Evolutionary conservation across 179 eudicot species (phyloP).

Genomic region (Actinidia polygama): DNA sequence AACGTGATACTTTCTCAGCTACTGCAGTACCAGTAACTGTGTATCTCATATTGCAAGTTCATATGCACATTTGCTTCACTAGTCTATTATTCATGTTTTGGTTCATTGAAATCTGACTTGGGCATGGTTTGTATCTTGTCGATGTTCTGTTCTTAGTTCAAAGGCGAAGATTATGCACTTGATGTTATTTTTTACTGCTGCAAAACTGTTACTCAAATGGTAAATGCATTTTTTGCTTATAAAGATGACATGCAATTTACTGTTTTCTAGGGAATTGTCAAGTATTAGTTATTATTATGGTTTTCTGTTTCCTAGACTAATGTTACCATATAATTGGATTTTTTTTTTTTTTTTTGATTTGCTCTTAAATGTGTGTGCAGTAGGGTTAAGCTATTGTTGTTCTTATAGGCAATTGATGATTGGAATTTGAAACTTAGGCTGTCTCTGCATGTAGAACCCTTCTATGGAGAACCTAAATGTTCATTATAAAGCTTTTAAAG

Average conservation of each 20-base stretch:
- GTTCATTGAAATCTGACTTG: not conserved
- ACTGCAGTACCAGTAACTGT: not conserved
- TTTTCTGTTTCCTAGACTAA: too few relatives aligned
- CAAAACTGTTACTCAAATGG: not conserved
- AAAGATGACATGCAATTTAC: too few relatives aligned
- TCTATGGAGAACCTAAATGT: not conserved
- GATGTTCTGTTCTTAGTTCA: not conserved
- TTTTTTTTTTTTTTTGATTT: too few relatives aligned
- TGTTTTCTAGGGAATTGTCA: too few relatives aligned
- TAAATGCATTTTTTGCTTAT: not conserved
- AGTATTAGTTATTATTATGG: too few relatives aligned
- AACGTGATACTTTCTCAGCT: slow-evolving; percentile 37
- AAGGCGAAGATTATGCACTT: not conserved
- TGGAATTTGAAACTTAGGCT: too few relatives aligned
- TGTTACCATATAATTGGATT: too few relatives aligned
- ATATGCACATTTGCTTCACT: not conserved
- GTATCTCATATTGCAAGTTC: not conserved
- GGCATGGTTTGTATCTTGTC: not conserved
- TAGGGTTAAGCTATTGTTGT: too few relatives aligned
- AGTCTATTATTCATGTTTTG: not conserved
- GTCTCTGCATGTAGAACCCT: too few relatives aligned
- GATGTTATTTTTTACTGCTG: too few relatives aligned
- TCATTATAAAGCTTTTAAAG: not conserved
- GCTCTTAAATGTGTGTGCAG: too few relatives aligned
- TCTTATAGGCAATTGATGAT: too few relatives aligned